Base-by-base conservation (phyloP, 495 filamentous ascomycete genomes). In the Evernia prunastri region DNA sequence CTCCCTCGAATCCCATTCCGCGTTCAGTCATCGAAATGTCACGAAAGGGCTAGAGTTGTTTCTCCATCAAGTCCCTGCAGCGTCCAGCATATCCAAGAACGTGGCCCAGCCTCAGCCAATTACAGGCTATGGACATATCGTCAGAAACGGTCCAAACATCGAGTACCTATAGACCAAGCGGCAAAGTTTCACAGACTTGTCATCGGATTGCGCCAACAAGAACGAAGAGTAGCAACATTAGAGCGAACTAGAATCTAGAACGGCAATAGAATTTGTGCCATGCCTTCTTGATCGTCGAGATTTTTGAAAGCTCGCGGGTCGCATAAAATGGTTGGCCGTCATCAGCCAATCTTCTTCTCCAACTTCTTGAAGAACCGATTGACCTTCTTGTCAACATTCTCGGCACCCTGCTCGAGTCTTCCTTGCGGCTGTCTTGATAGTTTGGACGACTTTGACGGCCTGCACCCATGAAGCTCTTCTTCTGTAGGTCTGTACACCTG, bases 291-390 rank as follows among this genome's bases (percentile, higher is more conserved):
- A 33, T 33, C 29, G 20, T 31, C 27, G 29, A 54, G 15, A 13
- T 54, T 10, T 35, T 10, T 1, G 17, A 33, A 5, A 54, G 29
- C 27, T 54, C 29, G 27, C n/a, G 51, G 29, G 27, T 54, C 51
- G 17, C 29, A 33, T 33, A 33, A 15, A 54, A 3, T 20, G 7
- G 23, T 17, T 15, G 31, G 56, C 27, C 13, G 10, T 47, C n/a
- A 2, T 70, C 59, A 67, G 72, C 79, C 88, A 73, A 93, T 84
- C 72, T 84, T 88, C 83, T 94, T 94, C 80, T 96, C 92, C 71
- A 96, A 78, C 76, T 85, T 91, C 85, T 91, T 96, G 70, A 96
- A 78, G 73, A 95, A 87, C 42, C 87, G 80, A 63, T 87, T 87
- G 18, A 96, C 85, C 4, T 88, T 86, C 73, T 85, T 88, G 77